A percentile compares a stretch with the other conserved stretches of the same genome.
Conservation (phyloP, 225 moss, liverwort and hornwort genomes). For the Antitrichia curtipendula region DNA sequence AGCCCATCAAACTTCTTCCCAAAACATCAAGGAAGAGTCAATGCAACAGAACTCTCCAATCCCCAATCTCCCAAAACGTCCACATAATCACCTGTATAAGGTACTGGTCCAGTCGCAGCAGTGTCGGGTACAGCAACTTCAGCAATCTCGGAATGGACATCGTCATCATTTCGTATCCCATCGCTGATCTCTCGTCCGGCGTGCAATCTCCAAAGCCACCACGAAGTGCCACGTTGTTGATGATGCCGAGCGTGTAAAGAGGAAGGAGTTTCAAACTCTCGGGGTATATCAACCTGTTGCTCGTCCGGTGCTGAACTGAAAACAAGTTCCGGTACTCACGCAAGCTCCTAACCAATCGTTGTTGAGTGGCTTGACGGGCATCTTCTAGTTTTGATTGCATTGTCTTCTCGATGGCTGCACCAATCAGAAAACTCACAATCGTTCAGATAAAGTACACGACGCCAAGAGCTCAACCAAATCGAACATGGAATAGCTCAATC, state of each 20-base stretch:
- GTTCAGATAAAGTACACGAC: background rate
- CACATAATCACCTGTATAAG: slow-evolving; percentile 46
- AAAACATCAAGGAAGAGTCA: background rate
- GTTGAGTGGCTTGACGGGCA: slow-evolving; percentile 42
- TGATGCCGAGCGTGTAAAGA: slow-evolving; percentile 78
- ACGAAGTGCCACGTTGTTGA: slow-evolving; percentile 67
- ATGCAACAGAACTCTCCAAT: background rate
- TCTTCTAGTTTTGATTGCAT: slow-evolving; percentile 49
- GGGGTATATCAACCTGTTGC: slow-evolving; percentile 82
- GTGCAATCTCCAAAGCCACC: slow-evolving; percentile 69
- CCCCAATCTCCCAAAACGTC: background rate
- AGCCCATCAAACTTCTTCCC: background rate
- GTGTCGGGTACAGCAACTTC: slow-evolving; percentile 61
- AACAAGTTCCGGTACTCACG: slow-evolving; percentile 81
- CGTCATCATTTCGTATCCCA: slow-evolving; percentile 75
- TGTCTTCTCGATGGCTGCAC: slow-evolving; percentile 80
- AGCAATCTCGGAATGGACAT: slow-evolving; percentile 56
- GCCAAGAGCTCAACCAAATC: background rate
- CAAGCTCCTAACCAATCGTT: slow-evolving; percentile 63
- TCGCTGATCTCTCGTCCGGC: slow-evolving; percentile 79
- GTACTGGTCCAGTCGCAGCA: slow-evolving; percentile 73
- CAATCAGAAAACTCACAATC: background rate
- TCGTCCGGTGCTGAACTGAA: slow-evolving; percentile 67
- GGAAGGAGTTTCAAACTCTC: slow-evolving; percentile 81
- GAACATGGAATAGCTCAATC: background rate